These are phyloP conservation scores for Onygenales sp. DNA, from an alignment of 2,329 filamentous ascomycete genomes.

Conservation along the genomic window DNA sequence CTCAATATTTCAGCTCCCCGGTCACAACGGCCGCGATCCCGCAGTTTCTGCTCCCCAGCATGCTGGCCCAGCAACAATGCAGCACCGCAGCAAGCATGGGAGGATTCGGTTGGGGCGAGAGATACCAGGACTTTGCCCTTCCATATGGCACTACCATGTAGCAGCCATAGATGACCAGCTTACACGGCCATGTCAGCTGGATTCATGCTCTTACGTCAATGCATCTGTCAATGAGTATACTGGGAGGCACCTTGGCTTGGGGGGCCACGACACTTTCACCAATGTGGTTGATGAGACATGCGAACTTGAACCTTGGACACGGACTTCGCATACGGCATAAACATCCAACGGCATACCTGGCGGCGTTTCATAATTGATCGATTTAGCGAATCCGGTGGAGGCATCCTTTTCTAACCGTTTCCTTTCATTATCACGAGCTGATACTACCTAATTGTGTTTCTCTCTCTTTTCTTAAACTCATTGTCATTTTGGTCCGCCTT, in stretches of 20 bases:
- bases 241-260: neutral
- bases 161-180: constrained; percentile 35
- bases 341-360: constrained; percentile 42
- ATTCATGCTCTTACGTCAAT: constrained; percentile 2
- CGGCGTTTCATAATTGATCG: constrained; percentile 38
- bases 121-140: constrained; percentile 70
- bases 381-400: constrained; percentile 31
- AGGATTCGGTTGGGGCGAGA: constrained; percentile 70
- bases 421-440: constrained; percentile 29
- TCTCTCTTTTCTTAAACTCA: constrained; percentile 33
- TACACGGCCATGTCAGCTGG: constrained; percentile 8
- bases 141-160: constrained; percentile 72
- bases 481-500: constrained; percentile 16
- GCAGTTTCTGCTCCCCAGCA: constrained; percentile 72
- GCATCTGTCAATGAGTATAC: neutral
- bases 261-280: constrained; percentile 11
- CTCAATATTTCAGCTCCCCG: constrained; percentile 69
- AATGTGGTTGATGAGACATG: constrained; percentile 23
- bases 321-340: constrained; percentile 26
- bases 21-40: constrained; percentile 65
- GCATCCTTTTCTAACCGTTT: constrained; percentile 28
- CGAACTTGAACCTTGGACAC: constrained; percentile 22
- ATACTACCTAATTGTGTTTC: constrained; percentile 28
- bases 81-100: constrained; percentile 67
- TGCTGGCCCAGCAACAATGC: constrained; percentile 72